These are phyloP conservation scores for Myxozyma mucilagina DNA, from an alignment of 805 yeast species.

Conservation along the genomic window DNA sequence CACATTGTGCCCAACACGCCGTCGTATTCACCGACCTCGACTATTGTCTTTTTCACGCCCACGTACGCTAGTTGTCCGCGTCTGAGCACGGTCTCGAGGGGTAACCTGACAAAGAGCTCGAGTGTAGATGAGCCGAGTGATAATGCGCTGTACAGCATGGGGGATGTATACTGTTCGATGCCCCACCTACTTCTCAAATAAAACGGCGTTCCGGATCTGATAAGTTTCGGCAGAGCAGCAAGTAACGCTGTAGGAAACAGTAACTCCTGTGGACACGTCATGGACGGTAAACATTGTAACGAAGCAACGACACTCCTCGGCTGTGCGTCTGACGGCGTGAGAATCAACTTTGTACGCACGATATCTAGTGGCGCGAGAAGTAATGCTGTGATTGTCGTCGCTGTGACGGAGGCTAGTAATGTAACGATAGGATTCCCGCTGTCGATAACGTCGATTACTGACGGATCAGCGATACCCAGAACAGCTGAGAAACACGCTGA, in stretches of 20 bases:
- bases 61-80: slow-evolving; percentile 78
- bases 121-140: slow-evolving; percentile 61
- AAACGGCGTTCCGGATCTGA: slow-evolving; percentile 67
- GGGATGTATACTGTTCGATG: slow-evolving; percentile 65
- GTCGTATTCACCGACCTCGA: slow-evolving; percentile 56
- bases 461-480: slow-evolving; percentile 83
- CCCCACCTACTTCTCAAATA: slow-evolving; percentile 59
- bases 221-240: slow-evolving; percentile 58
- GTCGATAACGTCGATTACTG: slow-evolving; percentile 76
- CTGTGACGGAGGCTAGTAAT: slow-evolving; percentile 65
- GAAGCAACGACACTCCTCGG: slow-evolving; percentile 73
- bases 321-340: slow-evolving; percentile 57
- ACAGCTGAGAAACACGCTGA: slow-evolving; percentile 84
- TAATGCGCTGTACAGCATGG: slow-evolving; percentile 57
- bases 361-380: slow-evolving; percentile 78
- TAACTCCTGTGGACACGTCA: slow-evolving; percentile 59
- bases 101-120: slow-evolving; percentile 75
- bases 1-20: slow-evolving; percentile 59
- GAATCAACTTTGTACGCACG: slow-evolving; percentile 72
- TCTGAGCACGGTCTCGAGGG: slow-evolving; percentile 81
- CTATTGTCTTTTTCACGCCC: slow-evolving; percentile 50
- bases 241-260: slow-evolving; percentile 68
- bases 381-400: slow-evolving; percentile 71
- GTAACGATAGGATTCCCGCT: slow-evolving; percentile 73
- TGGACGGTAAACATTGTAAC: slow-evolving; percentile 52